Conservation (phyloP, 2,329 filamentous ascomycete genomes). For the Fragosphaeria purpurea region DNA sequence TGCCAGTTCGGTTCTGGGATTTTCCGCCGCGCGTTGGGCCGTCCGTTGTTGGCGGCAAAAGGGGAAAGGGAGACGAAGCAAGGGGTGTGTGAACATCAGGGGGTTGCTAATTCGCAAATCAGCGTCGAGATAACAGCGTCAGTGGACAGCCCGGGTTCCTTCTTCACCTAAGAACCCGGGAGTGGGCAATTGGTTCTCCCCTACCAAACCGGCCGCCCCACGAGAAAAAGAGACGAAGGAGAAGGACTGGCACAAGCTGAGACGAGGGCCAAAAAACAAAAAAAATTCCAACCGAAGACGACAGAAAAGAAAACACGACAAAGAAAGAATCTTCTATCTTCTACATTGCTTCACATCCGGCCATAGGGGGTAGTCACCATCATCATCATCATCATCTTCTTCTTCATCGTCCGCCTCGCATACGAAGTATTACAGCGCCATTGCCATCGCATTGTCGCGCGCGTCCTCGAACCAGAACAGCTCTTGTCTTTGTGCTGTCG, state of each 20-base stretch:
- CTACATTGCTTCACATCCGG: too few relatives aligned
- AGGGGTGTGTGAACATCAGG: constrained; percentile 6
- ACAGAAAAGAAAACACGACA: too few relatives aligned
- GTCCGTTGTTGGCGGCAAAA: neutral
- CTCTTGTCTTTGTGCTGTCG: too few relatives aligned
- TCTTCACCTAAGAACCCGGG: neutral
- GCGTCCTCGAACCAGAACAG: too few relatives aligned
- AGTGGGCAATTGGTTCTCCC: neutral
- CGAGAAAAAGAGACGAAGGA: neutral
- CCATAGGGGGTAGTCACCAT: too few relatives aligned
- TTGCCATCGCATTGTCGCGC: too few relatives aligned
- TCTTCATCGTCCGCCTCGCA: too few relatives aligned
- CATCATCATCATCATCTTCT: too few relatives aligned
- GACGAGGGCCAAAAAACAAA: neutral
- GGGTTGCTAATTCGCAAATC: constrained; percentile 9
- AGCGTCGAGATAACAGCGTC: neutral
- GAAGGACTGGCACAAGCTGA: too few relatives aligned
- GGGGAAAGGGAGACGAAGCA: neutral
- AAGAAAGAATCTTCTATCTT: too few relatives aligned
- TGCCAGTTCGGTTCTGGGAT: too few relatives aligned
- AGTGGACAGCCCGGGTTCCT: neutral
- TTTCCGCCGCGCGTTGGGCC: neutral
- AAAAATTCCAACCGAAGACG: neutral
- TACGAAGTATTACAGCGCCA: too few relatives aligned
- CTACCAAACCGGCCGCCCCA: neutral